Evolutionary conservation across 306 rosid genomes (phyloP), one percentile per base, ranked within the genome.

Genomic region (Cicer yamashitae): DNA sequence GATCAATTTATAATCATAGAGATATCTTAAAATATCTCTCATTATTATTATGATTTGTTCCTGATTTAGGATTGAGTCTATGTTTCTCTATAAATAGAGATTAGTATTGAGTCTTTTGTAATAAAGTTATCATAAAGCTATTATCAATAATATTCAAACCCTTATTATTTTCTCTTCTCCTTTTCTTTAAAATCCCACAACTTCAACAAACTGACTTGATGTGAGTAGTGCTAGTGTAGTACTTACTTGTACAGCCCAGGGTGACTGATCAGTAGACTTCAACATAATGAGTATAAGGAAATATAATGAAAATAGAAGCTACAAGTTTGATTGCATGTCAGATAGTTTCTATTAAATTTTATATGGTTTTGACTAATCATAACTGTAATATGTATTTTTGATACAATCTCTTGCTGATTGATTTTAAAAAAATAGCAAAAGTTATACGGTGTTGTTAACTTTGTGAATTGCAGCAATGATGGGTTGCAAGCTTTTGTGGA

Each of bases 401-500:
- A 39, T 25, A 37, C 53, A 79, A 45, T 45, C 20, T 66, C 76
- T 62, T 71, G 44, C 78, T 48, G 34, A 6, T 70, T 77, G 77
- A 56, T 56, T 77, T 51, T 40, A 67, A 38, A 52, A 63, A 77
- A 59, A 60, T 14, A 61, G 22, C 58, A 30, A 34, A 77, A 70
- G 69, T 73, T 54, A 80, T 81, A 67, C 66, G 45, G 74, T 18
- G 46, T 52, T 54, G 15, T 79, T 77, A 34, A 68, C 84, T 85
- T 81, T 84, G 82, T 79, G 72, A 82, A 64, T 70, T 89, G 83
- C 88, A 96, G 99, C 89, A 96, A 92, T 73, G 99, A 96, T 84
- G 99, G 98, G 67, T 77, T 96, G 78, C 90, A 87, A 74, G 89
- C 98, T 75, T 96, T 96, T 81, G 90, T 96, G 92, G 99, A 96